A percentile compares a stretch with the other conserved stretches of the same genome.
Conservation (phyloP, 1,284 basidiomycete genomes). For the Naganishia sp. region DNA sequence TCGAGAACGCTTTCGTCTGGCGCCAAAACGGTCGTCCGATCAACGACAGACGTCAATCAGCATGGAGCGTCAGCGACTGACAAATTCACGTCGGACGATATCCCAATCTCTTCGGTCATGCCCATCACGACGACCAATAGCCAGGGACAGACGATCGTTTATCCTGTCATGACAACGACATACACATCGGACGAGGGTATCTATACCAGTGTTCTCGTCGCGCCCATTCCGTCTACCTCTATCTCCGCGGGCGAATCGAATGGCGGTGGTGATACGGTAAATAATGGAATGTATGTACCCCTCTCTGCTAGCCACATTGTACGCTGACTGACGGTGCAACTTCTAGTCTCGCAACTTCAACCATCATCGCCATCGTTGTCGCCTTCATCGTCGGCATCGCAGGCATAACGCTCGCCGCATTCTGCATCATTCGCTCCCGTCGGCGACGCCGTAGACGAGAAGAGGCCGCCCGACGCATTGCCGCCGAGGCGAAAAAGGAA, state of each 20-base stretch:
- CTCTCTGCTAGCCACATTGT: no score
- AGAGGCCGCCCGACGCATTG: conserved; percentile 15
- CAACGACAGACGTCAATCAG: conserved; percentile 15
- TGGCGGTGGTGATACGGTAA: not conserved
- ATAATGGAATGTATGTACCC: conserved; percentile 15
- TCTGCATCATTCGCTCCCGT: conserved; percentile 14
- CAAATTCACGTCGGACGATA: conserved; percentile 21
- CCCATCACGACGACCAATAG: conserved; percentile 1
- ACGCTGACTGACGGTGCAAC: no score
- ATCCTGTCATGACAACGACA: conserved; percentile 7
- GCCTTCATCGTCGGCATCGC: conserved; percentile 18
- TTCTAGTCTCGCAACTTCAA: conserved; percentile 24
- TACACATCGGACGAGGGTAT: conserved; percentile 25
- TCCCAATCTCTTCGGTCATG: not conserved
- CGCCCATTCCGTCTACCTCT: not conserved
- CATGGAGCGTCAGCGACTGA: conserved; percentile 20
- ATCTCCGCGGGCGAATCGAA: conserved; percentile 15
- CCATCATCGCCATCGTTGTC: conserved; percentile 23
- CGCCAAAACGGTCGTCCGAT: conserved; percentile 2
- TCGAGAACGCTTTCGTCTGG: conserved; percentile 3
- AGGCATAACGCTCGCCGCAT: conserved; percentile 3
- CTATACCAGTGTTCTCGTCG: conserved; percentile 20
- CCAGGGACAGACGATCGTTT: conserved; percentile 3
- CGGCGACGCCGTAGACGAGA: conserved; percentile 8
- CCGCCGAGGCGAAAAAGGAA: conserved; percentile 26